A percentile compares a stretch with the other conserved stretches of the same genome.
Conservation (phyloP, 169 alveolate genomes). For the Plasmodium vivax region DNA sequence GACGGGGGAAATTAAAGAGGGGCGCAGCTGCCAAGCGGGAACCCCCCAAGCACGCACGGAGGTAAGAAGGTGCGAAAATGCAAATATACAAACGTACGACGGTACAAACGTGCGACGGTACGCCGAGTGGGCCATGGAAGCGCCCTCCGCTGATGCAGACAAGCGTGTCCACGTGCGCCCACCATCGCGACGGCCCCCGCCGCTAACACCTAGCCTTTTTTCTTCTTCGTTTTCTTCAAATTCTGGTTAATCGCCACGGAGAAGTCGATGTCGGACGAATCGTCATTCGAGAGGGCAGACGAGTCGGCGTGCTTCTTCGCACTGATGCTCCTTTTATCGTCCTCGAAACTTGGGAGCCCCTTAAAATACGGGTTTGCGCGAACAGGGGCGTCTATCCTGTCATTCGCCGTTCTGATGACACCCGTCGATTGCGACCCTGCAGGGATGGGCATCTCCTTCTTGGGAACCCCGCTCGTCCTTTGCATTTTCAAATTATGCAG, state of each 20-base stretch:
- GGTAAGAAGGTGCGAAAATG: not conserved
- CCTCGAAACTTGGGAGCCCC: not conserved
- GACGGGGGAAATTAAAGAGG: not conserved
- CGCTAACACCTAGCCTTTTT: not conserved
- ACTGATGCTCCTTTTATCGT: not conserved
- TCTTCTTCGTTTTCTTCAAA: slow-evolving; percentile 28
- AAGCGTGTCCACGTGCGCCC: not conserved
- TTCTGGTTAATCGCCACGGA: slow-evolving; percentile 55
- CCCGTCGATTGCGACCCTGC: not conserved
- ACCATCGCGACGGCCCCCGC: not conserved
- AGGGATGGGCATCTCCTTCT: not conserved
- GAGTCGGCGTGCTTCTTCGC: not conserved
- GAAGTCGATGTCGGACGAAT: slow-evolving; percentile 66
- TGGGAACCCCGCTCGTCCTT: not conserved
- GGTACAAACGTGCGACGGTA: not conserved
- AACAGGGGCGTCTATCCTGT: not conserved
- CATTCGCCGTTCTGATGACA: not conserved
- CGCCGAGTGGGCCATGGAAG: not conserved
- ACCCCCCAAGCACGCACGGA: not conserved
- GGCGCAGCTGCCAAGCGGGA: not conserved
- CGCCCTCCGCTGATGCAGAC: not conserved
- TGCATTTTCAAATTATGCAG: slow-evolving; percentile 7
- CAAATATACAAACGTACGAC: no score
- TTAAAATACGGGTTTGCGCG: not conserved
- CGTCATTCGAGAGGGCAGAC: slow-evolving; percentile 6